Evolutionary conservation across 371 early-diverging fungal species (phyloP).

Genomic region (Lichtheimia ornata): DNA sequence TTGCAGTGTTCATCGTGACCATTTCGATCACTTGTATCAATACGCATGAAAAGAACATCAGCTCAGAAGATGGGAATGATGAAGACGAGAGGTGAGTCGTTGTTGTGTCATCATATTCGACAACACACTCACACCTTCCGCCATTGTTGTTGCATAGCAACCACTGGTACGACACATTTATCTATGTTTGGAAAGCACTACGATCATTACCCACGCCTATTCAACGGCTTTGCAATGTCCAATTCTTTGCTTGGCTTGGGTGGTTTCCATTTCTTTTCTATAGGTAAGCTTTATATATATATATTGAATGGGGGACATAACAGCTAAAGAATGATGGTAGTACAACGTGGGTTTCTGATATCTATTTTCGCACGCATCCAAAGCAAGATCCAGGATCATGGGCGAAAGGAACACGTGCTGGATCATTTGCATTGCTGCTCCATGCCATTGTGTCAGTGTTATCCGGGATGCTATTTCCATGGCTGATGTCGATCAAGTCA

Average conservation of each 20-base stretch:
- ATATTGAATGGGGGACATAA: too few species aligned
- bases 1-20: conserved; percentile 45
- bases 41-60: conserved; percentile 42
- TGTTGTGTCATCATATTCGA: neutral
- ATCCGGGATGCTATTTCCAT: conserved; percentile 52
- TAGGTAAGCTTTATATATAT: conserved; percentile 17
- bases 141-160: conserved; percentile 12
- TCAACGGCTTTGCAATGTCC: conserved; percentile 64
- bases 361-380: conserved; percentile 28
- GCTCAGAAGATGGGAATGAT: conserved; percentile 2
- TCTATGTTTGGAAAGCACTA: conserved; percentile 45
- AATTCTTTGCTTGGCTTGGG: conserved; percentile 75
- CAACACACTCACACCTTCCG: too few species aligned
- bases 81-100: neutral
- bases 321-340: conserved; percentile 1
- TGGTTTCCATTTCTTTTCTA: conserved; percentile 71
- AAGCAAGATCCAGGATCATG: conserved; percentile 18
- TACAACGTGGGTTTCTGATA: conserved; percentile 47
- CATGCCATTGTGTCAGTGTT: conserved; percentile 60
- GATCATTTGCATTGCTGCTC: conserved; percentile 61
- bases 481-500: conserved; percentile 25
- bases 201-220: conserved; percentile 52
- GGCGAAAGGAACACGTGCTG: conserved; percentile 51
- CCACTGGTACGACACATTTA: conserved; percentile 34
- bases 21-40: conserved; percentile 49